A percentile compares a stretch with the other conserved stretches of the same genome.
These are phyloP conservation scores for Trichocomaceae sp. DNA, from an alignment of 2,329 filamentous ascomycete genomes.

Conservation along the genomic window DNA sequence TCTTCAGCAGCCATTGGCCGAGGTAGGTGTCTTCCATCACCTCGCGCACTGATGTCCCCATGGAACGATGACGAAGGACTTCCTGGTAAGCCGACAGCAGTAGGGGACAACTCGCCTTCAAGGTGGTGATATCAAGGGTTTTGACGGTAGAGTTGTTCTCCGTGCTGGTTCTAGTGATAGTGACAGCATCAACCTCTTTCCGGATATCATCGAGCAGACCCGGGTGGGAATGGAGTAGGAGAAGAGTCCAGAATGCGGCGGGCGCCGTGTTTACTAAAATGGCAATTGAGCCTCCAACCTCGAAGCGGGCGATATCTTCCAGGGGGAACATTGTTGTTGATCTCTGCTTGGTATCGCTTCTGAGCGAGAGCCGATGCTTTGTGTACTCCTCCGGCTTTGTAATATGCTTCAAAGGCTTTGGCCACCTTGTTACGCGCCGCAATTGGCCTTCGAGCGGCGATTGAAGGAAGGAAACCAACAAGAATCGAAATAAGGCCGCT, in stretches of 20 bases:
- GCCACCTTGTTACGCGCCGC: not conserved
- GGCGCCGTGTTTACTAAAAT: conserved; percentile 3
- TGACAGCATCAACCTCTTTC: not conserved
- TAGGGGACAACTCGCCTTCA: conserved; percentile 1
- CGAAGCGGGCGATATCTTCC: conserved; percentile 1
- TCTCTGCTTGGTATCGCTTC: not conserved
- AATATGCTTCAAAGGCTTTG: conserved; percentile 1
- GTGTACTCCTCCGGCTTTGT: not conserved
- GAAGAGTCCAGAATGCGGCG: conserved; percentile 3
- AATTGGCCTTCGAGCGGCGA: conserved; percentile 1
- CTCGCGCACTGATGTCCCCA: conserved; percentile 4
- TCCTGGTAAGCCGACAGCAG: conserved; percentile 2
- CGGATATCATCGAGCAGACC: not conserved
- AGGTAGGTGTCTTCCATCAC: conserved; percentile 2
- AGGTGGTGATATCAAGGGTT: conserved; percentile 1
- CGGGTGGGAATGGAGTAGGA: not conserved
- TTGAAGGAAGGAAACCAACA: not conserved
- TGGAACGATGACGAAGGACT: conserved; percentile 1
- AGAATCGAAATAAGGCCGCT: not conserved
- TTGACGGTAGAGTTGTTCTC: not conserved
- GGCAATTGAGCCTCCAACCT: conserved; percentile 2
- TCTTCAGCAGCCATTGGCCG: not conserved
- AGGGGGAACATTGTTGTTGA: conserved; percentile 3
- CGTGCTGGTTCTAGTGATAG: not conserved
- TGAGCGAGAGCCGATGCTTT: not conserved